A percentile compares a stretch with the other conserved stretches of the same genome.
Conservation (phyloP, 2,329 filamentous ascomycete genomes). For the Fusarium sp. region DNA sequence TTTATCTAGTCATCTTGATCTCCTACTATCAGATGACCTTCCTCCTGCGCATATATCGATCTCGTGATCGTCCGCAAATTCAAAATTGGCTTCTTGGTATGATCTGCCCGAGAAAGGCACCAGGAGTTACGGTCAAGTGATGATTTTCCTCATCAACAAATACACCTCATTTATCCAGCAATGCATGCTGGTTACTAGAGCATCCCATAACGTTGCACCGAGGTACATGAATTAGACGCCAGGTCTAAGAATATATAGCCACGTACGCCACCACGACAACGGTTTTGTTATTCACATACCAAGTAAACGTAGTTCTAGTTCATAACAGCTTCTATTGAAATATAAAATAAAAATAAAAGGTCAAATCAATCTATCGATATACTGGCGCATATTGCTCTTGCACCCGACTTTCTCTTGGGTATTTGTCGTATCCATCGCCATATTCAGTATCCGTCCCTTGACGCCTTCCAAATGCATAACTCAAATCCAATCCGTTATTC, state of each 20-base stretch:
- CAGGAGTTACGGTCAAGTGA: neutral
- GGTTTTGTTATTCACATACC: neutral
- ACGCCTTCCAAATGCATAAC: slow-evolving; percentile 35
- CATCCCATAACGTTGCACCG: neutral
- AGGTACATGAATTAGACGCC: neutral
- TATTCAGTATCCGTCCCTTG: slow-evolving; percentile 25
- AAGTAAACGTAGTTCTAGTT: slow-evolving; percentile 17
- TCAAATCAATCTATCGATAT: slow-evolving; percentile 1
- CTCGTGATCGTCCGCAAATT: neutral
- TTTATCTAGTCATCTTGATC: neutral
- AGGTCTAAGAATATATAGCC: slow-evolving; percentile 5
- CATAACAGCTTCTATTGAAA: slow-evolving; percentile 3
- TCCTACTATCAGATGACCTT: neutral
- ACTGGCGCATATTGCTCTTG: slow-evolving; percentile 12
- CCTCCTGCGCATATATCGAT: neutral
- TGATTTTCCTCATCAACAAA: neutral
- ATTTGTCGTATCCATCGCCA: slow-evolving; percentile 28
- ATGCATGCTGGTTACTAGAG: slow-evolving; percentile 19
- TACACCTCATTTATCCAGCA: neutral
- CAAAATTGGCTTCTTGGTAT: neutral
- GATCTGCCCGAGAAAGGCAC: neutral
- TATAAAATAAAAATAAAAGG: neutral
- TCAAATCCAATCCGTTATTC: slow-evolving; percentile 1
- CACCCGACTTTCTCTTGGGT: slow-evolving; percentile 27
- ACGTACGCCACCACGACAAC: slow-evolving; percentile 2